Evolutionary conservation across 495 filamentous ascomycete species (phyloP), one percentile per base, ranked within the genome.

Genomic region (Beverwykella pulmonaria): DNA sequence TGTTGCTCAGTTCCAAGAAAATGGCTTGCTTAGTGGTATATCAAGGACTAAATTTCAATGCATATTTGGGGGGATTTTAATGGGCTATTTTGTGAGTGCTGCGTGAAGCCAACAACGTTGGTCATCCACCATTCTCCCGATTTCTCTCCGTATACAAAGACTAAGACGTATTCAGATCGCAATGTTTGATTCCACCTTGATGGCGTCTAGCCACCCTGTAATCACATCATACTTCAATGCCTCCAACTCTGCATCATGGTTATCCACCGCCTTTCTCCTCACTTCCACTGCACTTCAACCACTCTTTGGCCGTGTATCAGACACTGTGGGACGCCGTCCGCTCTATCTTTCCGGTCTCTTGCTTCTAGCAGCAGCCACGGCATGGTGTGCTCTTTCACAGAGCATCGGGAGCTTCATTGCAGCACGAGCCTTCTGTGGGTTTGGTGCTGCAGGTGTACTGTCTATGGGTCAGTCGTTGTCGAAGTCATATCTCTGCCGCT

Each of bases 171-270:
- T 27, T 22, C 27, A 72, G 70, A 81, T 86, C 58, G 83, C 82
- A 1, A 83, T 81, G 67, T 92, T 92, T 73, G 90, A 93, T 77
- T 81, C 82, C 27, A 92, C 90, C 7, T 82, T 92, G 69, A 92
- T 93, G 89, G 89, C 90, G 0, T 91, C 89, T 1, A 88, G 83
- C 48, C 90, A 93, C 75, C 90, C 90, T 9, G 88, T 91, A 32
- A 92, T 93, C 56, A 92, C 90, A 0, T 90, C 88, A 0, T 84
- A 91, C 70, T 92, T 93, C 73, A 79, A 87, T 55, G 82, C 87
- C 53, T 88, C 88, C 15, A 92, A 92, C 70, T 80, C 83, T 19
- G 90, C 90, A 7, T 92, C 89, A 10, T 93, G 90, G 90, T 79
- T 93, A 3, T 91, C 90, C 22, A 92, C 90, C 0, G 85, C 89